Conservation (phyloP, 345 rosid genomes). For the Populus alba region DNA sequence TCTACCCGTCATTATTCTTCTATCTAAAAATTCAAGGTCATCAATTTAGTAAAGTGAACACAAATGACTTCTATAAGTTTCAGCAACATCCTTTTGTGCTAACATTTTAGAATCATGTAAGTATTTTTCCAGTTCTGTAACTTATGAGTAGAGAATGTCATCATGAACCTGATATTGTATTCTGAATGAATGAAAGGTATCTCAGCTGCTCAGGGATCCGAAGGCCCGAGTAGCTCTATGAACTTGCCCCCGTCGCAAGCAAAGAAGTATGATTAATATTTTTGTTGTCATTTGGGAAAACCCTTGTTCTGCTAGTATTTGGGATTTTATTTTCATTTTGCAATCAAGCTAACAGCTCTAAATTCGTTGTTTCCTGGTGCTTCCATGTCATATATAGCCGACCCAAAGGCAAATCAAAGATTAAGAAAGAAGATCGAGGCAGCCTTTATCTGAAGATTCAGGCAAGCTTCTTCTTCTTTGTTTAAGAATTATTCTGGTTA, state of each 20-base stretch:
- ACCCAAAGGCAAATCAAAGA: neutral
- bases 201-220: neutral
- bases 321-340: neutral
- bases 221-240: neutral
- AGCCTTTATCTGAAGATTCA: slow-evolving; percentile 1
- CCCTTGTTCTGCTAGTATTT: neutral
- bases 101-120: too few species aligned
- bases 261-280: neutral
- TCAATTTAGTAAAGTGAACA: neutral
- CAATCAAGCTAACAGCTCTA: slow-evolving; percentile 8
- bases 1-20: neutral
- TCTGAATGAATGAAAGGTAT: neutral
- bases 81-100: too few species aligned
- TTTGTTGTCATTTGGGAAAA: neutral
- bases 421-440: neutral
- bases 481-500: neutral
- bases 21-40: neutral
- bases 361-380: slow-evolving; percentile 5
- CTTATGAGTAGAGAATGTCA: neutral
- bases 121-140: too few species aligned
- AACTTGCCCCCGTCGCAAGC: neutral
- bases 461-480: slow-evolving; percentile 9
- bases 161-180: neutral
- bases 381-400: neutral
- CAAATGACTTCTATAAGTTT: too few species aligned